Evolutionary conservation across 2,329 filamentous ascomycete species (phyloP).

Genomic region (Ceratocystis albifundus): DNA sequence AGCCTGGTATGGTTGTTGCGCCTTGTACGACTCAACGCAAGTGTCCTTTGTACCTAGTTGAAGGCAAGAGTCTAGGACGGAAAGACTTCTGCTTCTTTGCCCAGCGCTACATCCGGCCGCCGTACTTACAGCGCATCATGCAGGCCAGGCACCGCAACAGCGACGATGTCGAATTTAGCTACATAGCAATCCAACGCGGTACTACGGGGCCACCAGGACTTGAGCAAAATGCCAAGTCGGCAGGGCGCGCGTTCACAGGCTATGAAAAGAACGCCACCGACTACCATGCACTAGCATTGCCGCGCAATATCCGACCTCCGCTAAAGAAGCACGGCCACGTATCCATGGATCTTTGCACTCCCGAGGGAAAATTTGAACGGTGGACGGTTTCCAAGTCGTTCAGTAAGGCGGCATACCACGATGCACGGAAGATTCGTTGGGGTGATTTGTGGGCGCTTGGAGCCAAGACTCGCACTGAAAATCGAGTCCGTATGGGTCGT

Average conservation of each 20-base stretch:
- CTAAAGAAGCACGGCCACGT: constrained; percentile 84
- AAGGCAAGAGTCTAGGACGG: constrained; percentile 59
- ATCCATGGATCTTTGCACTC: constrained; percentile 81
- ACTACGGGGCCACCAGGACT: constrained; percentile 29
- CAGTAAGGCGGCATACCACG: constrained; percentile 72
- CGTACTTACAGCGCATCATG: constrained; percentile 67
- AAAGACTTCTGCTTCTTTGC: constrained; percentile 87
- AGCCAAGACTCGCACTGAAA: constrained; percentile 65
- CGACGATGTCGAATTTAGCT: constrained; percentile 85
- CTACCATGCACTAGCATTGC: constrained; percentile 56
- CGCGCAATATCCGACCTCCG: constrained; percentile 65
- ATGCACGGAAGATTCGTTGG: constrained; percentile 82
- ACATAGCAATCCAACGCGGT: constrained; percentile 73
- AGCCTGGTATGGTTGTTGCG: constrained; percentile 53
- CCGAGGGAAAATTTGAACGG: constrained; percentile 71
- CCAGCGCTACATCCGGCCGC: constrained; percentile 76
- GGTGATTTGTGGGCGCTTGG: constrained; percentile 93
- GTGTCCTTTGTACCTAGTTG: constrained; percentile 76
- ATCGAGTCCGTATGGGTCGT: constrained; percentile 50
- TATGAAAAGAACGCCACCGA: constrained; percentile 43
- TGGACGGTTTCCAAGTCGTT: constrained; percentile 84
- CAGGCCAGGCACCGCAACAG: constrained; percentile 61
- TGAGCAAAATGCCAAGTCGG: constrained; percentile 35
- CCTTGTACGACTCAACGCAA: constrained; percentile 79
- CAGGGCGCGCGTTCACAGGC: constrained; percentile 58